Evolutionary conservation across 2,329 filamentous ascomycete genomes (phyloP).

Genomic region (Blumeria hordei): DNA sequence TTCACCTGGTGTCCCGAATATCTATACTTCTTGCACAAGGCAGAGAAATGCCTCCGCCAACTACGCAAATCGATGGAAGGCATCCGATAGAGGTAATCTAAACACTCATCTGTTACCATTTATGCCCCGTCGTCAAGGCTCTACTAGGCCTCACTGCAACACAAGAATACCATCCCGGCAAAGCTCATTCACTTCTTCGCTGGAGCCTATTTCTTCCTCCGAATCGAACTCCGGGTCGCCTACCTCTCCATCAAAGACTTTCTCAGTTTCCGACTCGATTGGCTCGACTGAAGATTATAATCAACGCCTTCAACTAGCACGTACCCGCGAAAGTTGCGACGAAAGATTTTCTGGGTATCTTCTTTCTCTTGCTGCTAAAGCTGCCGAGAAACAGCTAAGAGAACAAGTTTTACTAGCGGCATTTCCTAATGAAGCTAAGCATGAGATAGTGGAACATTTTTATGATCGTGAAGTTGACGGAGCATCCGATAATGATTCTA

Average conservation of each 20-base stretch:
- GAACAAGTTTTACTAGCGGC: constrained; percentile 46
- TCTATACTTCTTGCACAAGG: constrained; percentile 10
- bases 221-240: constrained; percentile 14
- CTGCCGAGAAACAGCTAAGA: constrained; percentile 56
- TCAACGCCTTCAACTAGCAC: constrained; percentile 18
- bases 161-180: constrained; percentile 15
- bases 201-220: constrained; percentile 15
- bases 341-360: constrained; percentile 55
- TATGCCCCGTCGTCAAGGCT: constrained; percentile 18
- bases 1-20: constrained; percentile 13
- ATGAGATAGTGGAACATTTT: constrained; percentile 16
- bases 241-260: constrained; percentile 13
- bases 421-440: constrained; percentile 39
- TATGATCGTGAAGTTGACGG: constrained; percentile 15
- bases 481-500: constrained; percentile 14
- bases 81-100: constrained; percentile 6
- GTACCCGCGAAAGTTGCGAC: constrained; percentile 44
- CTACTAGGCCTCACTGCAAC: constrained; percentile 19
- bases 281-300: constrained; percentile 13
- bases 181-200: constrained; percentile 19
- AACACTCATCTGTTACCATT: constrained; percentile 14
- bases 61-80: background rate
- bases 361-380: constrained; percentile 53
- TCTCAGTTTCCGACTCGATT: constrained; percentile 13
- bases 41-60: background rate